A percentile compares a stretch with the other conserved stretches of the same genome.
phyloP scores from a whole-genome alignment of 2,329 filamentous ascomycete species.

The Ascochyta rabiei region DNA sequence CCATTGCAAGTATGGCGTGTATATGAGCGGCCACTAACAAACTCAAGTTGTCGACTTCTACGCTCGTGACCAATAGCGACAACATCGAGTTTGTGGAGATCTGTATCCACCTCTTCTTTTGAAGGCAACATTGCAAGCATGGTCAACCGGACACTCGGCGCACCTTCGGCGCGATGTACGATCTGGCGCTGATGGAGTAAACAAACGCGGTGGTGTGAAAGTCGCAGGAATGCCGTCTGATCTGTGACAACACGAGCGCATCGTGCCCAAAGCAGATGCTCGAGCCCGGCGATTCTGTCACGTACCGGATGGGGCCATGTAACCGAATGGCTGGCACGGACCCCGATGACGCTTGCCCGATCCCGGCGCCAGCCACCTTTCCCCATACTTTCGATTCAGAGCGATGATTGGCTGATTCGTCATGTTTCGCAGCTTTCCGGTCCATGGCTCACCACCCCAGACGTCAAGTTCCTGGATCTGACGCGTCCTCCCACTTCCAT shows the following conservation, averaged over 20 bases:
- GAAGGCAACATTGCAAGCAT: too few relatives aligned
- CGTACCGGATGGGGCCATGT: constrained; percentile 9
- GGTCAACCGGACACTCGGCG: too few relatives aligned
- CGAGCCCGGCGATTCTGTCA: constrained; percentile 6
- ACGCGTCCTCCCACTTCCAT: constrained; percentile 30
- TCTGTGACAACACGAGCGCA: background rate
- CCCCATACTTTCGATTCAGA: constrained; percentile 32
- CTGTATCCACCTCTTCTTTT: too few relatives aligned
- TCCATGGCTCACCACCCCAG: constrained; percentile 34
- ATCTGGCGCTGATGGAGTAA: background rate
- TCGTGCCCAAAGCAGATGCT: constrained; percentile 5
- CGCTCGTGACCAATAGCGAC: too few relatives aligned
- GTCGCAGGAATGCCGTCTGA: background rate
- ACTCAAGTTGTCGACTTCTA: too few relatives aligned
- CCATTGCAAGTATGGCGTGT: too few relatives aligned
- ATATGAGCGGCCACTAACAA: too few relatives aligned
- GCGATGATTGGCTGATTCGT: constrained; percentile 36
- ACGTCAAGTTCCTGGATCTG: constrained; percentile 23
- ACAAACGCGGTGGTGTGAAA: background rate
- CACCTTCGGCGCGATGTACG: too few relatives aligned
- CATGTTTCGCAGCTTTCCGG: constrained; percentile 41
- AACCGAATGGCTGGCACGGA: constrained; percentile 30
- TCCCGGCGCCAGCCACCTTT: constrained; percentile 33
- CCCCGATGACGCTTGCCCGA: constrained; percentile 40
- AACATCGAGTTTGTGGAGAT: too few relatives aligned